phyloP scores from a whole-genome alignment of 495 filamentous ascomycete species.

The Podospora conica region DNA sequence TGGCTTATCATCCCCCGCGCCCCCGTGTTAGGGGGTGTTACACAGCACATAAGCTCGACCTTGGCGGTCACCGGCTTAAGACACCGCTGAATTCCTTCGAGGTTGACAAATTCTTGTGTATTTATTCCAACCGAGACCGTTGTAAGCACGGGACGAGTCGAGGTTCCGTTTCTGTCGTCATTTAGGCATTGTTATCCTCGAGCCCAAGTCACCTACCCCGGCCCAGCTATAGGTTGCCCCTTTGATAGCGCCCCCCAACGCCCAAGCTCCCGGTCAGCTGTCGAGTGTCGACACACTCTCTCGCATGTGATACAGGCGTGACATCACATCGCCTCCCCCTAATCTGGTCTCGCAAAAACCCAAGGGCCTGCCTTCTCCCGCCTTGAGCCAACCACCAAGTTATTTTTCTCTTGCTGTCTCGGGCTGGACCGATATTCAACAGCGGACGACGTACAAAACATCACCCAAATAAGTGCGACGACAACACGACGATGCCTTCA shows the following conservation, averaged over 20 bases:
- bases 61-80: neutral
- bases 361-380: neutral
- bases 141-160: neutral
- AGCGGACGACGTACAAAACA: neutral
- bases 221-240: no score
- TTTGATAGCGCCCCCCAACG: no score
- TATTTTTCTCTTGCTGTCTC: neutral
- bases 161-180: neutral
- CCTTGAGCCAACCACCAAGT: neutral
- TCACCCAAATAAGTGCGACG: neutral
- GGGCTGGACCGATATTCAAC: neutral
- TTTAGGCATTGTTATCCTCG: neutral
- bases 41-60: neutral
- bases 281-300: neutral
- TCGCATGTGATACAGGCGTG: conserved; percentile 19
- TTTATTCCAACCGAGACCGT: neutral
- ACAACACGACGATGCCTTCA: neutral
- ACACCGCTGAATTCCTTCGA: neutral
- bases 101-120: neutral
- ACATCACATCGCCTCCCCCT: conserved; percentile 13
- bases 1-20: neutral
- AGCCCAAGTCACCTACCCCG: no score
- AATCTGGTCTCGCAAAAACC: neutral
- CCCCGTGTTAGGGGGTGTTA: neutral
- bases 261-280: neutral